phyloP scores from a whole-genome alignment of 345 rosid genomes.

The Eucalyptus pauciflora region DNA sequence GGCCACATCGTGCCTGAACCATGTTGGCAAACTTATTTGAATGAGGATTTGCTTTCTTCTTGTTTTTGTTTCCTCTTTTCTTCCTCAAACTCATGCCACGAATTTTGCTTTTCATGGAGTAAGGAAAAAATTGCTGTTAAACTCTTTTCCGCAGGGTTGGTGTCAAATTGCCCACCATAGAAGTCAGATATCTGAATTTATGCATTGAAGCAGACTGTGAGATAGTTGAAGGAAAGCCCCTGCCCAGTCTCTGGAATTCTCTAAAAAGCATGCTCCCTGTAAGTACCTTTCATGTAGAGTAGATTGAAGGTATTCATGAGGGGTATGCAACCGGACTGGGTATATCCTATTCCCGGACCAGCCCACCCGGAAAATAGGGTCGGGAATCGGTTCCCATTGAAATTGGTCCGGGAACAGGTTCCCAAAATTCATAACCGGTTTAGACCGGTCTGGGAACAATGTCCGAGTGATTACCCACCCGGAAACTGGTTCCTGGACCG shows the following conservation, averaged over 20 bases:
- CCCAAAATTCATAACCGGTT: no score
- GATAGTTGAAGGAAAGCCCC: slow-evolving; percentile 60
- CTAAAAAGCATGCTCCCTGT: slow-evolving; percentile 27
- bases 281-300: slow-evolving; percentile 6
- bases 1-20: neutral
- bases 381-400: no score
- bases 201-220: slow-evolving; percentile 50
- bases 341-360: no score
- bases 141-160: slow-evolving; percentile 28
- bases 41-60: neutral
- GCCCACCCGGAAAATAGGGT: no score
- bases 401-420: no score
- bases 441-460: no score
- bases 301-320: neutral
- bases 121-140: neutral
- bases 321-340: no score
- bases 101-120: neutral
- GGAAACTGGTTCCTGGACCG: no score
- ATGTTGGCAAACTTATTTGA: neutral
- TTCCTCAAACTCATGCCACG: neutral
- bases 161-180: slow-evolving; percentile 44
- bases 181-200: slow-evolving; percentile 47
- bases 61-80: neutral
- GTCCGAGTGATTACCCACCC: no score
- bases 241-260: slow-evolving; percentile 72